Base-by-base conservation (phyloP, 345 rosid genomes). In the Laguncularia racemosa region DNA sequence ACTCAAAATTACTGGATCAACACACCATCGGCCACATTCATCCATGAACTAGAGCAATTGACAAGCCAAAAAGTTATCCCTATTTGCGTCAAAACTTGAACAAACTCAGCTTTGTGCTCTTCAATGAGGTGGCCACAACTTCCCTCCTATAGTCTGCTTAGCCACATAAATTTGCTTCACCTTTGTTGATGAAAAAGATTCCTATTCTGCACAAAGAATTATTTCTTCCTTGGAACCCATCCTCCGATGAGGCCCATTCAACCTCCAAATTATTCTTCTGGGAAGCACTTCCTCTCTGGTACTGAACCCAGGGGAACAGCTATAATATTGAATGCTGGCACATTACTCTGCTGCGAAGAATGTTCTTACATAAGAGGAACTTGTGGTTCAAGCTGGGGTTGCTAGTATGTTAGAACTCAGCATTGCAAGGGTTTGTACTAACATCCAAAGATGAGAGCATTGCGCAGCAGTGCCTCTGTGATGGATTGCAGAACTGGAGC, bases 91-190 rank as follows among this genome's bases (percentile, higher is more conserved):
- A 33, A 9, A 33, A 6, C 11, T 33, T 6, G 40, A 10, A 33
- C 40, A 33, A 33, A 33, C 40, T 33, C 40, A 4, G 40, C 40
- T 33, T 9, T 33, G 40, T 16, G 16, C 13, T 59, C 51, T 33
- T 60, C 59, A n/a, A 67, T 21, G 63, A 67, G 0, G 75, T 38
- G 5, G 68, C 55, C n/a, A n/a, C 9, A 78, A 48, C 20, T 76
- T 66, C 58, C 73, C 81, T 54, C 53, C 73, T 14, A 72, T 16
- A 6, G 82, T 76, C 82, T 89, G 99, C 63, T 93, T 93, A 54
- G 95, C 99, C 62, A 93, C 99, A 68, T 93, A 93, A 18, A 93
- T 85, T 79, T 89, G 99, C 73, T 85, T 93, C 69, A 76, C 71
- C 76, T 85, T 89, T 49, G 81, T 73, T 64, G 84, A 46, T 40